Conservation (phyloP, 148 eudicot species). For the Pharnaceum exiguum region DNA sequence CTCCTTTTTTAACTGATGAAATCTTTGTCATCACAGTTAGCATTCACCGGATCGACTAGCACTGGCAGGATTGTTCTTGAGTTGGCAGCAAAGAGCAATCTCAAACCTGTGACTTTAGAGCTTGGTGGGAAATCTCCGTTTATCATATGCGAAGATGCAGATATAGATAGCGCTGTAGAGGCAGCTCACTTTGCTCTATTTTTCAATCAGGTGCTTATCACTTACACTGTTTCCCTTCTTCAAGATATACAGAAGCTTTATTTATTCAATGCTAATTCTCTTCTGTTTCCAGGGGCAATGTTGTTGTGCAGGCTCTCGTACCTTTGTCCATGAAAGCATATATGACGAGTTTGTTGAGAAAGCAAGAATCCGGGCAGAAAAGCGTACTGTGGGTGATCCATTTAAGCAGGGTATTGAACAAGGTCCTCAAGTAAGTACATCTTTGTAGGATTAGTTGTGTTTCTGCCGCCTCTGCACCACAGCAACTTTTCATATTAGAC, state of each 20-base stretch:
- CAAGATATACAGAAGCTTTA: not conserved
- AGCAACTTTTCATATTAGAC: not conserved
- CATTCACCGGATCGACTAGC: conserved; percentile 62
- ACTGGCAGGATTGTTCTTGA: conserved; percentile 42
- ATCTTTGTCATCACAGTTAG: conserved; percentile 27
- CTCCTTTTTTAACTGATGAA: too few species aligned
- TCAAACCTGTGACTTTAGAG: conserved; percentile 55
- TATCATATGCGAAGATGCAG: conserved; percentile 64
- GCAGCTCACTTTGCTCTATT: conserved; percentile 59
- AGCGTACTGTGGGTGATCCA: conserved; percentile 76
- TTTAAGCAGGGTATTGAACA: conserved; percentile 74
- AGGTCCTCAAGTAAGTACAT: conserved; percentile 77
- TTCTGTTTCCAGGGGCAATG: conserved; percentile 69
- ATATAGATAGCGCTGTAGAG: conserved; percentile 57
- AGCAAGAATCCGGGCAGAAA: conserved; percentile 65
- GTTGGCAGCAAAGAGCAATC: conserved; percentile 57
- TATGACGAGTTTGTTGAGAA: conserved; percentile 82
- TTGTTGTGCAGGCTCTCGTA: conserved; percentile 91
- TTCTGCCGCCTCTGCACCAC: not conserved
- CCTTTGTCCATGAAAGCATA: conserved; percentile 69
- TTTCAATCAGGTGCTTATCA: conserved; percentile 47
- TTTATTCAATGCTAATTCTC: not conserved
- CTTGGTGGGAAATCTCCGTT: conserved; percentile 74
- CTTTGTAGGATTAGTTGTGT: not conserved
- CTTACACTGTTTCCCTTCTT: not conserved